These are phyloP conservation scores for Psilocybe cyanescens DNA, from an alignment of 768 basidiomycete genomes.

Conservation along the genomic window DNA sequence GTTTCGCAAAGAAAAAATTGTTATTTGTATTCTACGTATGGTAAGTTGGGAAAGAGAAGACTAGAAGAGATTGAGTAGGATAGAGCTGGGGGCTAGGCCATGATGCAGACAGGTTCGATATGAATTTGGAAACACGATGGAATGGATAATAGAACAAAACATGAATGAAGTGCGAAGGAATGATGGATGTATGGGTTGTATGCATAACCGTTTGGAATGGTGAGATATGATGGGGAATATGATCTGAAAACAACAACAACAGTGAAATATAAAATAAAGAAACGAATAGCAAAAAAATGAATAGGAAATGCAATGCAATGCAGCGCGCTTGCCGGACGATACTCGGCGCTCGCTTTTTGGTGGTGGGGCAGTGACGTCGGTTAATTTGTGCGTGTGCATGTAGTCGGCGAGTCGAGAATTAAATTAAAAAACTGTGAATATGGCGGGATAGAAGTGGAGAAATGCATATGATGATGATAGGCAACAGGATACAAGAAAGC, in stretches of 20 bases:
- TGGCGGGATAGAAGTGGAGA: background rate
- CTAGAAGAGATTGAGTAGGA: background rate
- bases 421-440: background rate
- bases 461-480: background rate
- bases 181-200: background rate
- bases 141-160: background rate
- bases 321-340: background rate
- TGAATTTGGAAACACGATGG: background rate
- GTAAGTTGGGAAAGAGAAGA: background rate
- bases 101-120: too few species aligned
- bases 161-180: background rate
- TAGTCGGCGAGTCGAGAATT: background rate
- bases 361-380: background rate
- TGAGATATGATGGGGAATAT: background rate
- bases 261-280: background rate
- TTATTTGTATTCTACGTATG: background rate
- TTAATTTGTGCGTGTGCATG: background rate
- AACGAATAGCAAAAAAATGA: background rate
- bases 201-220: background rate
- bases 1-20: background rate
- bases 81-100: background rate
- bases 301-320: background rate
- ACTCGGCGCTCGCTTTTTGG: background rate
- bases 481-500: conserved; percentile 1
- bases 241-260: background rate